These are phyloP conservation scores for Ramaria sp. DNA, from an alignment of 768 basidiomycete species.

Conservation along the genomic window DNA sequence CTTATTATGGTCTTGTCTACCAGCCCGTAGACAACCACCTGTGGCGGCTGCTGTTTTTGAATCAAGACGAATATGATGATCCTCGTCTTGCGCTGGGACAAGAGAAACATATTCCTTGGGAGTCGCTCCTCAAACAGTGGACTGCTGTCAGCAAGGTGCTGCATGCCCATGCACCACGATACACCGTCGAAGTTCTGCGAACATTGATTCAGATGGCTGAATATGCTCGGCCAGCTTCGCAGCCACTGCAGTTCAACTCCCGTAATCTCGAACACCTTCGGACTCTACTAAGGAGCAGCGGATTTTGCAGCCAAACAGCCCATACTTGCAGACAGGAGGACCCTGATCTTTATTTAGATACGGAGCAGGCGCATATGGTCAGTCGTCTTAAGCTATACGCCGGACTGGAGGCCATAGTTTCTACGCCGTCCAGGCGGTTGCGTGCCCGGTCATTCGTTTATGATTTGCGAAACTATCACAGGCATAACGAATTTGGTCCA, in stretches of 20 bases:
- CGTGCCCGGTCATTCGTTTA: constrained; percentile 50
- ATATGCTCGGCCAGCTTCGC: background rate
- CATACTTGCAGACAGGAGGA: background rate
- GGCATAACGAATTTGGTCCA: constrained; percentile 43
- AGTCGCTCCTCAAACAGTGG: constrained; percentile 2
- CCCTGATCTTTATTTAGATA: background rate
- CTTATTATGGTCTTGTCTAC: constrained; percentile 39
- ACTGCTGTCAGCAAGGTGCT: constrained; percentile 2
- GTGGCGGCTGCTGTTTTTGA: constrained; percentile 58
- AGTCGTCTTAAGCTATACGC: constrained; percentile 2
- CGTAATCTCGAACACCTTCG: background rate
- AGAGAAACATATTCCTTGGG: background rate
- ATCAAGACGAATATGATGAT: constrained; percentile 47
- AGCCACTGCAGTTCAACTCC: background rate
- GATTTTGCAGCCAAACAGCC: background rate
- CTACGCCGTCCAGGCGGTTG: constrained; percentile 14
- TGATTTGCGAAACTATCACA: constrained; percentile 45
- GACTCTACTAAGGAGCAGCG: background rate
- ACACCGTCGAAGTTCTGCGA: background rate
- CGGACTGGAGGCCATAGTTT: background rate
- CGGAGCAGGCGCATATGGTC: background rate
- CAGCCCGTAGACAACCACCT: constrained; percentile 42
- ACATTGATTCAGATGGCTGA: background rate
- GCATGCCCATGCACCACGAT: background rate
- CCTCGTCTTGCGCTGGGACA: constrained; percentile 25